Evolutionary conservation across 179 eudicot species (phyloP).

Genomic region (Camellia oleifera): DNA sequence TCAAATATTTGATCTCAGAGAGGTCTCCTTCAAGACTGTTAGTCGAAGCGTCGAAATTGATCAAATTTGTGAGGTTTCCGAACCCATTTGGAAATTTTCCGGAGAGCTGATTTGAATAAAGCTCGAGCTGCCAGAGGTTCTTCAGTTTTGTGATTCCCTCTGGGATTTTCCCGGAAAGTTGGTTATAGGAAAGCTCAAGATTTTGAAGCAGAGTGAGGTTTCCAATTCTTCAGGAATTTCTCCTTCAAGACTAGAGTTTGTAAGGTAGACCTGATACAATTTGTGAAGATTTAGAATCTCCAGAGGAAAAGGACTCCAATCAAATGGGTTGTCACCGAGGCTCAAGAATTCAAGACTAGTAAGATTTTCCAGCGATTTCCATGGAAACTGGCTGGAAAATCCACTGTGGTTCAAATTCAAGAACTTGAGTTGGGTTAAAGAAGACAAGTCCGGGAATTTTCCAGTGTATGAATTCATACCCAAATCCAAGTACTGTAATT

Average conservation of each 20-base stretch:
- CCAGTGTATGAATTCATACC: conserved; percentile 29
- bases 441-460: conserved; percentile 28
- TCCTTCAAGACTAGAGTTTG: conserved; percentile 57
- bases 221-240: conserved; percentile 49
- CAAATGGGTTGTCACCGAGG: conserved; percentile 36
- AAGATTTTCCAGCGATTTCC: conserved; percentile 34
- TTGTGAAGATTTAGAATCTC: conserved; percentile 27
- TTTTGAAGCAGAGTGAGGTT: conserved; percentile 34
- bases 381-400: conserved; percentile 35
- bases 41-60: conserved; percentile 43
- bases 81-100: conserved; percentile 60
- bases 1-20: conserved; percentile 41
- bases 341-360: conserved; percentile 27
- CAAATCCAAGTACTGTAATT: conserved; percentile 34
- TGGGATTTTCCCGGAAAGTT: conserved; percentile 46
- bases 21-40: conserved; percentile 57
- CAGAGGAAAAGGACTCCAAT: conserved; percentile 28
- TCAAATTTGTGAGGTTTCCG: conserved; percentile 42
- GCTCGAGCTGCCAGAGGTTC: conserved; percentile 48
- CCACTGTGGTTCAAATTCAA: conserved; percentile 29
- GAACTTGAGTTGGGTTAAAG: conserved; percentile 22
- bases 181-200: conserved; percentile 50
- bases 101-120: conserved; percentile 39
- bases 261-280: conserved; percentile 33
- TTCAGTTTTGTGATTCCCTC: conserved; percentile 32